phyloP scores from a whole-genome alignment of 2,329 filamentous ascomycete species.

The Mycosphaerella arachidis region DNA sequence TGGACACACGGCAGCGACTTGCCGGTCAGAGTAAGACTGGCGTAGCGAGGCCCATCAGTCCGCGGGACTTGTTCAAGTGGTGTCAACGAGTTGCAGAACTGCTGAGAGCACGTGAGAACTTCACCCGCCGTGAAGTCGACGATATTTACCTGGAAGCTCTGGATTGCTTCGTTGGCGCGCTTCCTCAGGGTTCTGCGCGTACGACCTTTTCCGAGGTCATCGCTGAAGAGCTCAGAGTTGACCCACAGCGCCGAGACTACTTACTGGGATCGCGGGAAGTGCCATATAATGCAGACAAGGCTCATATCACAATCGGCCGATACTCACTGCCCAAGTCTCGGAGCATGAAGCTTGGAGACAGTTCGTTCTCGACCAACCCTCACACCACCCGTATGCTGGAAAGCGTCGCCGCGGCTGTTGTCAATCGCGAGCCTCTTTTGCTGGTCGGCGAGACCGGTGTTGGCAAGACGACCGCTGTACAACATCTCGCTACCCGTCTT shows the following conservation, averaged over 20 bases:
- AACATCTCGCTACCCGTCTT: slow-evolving; percentile 79
- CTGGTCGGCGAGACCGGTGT: slow-evolving; percentile 99
- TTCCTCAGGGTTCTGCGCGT: slow-evolving; percentile 62
- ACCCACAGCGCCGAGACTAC: slow-evolving; percentile 74
- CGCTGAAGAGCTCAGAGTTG: slow-evolving; percentile 81
- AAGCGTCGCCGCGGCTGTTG: slow-evolving; percentile 77
- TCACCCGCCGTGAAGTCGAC: slow-evolving; percentile 66
- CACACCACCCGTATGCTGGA: slow-evolving; percentile 83
- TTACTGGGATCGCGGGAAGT: slow-evolving; percentile 71
- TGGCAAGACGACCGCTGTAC: slow-evolving; percentile 93
- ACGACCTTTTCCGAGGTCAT: slow-evolving; percentile 62
- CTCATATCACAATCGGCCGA: slow-evolving; percentile 28
- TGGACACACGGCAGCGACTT: slow-evolving; percentile 34
- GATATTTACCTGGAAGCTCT: slow-evolving; percentile 90
- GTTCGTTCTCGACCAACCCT: slow-evolving; percentile 80
- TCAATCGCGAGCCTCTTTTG: slow-evolving; percentile 79
- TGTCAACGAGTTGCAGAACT: slow-evolving; percentile 70
- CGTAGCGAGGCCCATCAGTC: slow-evolving; percentile 59
- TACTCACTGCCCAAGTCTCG: slow-evolving; percentile 25
- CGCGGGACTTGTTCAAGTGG: slow-evolving; percentile 86
- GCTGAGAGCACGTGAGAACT: slow-evolving; percentile 57
- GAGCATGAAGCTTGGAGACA: slow-evolving; percentile 30
- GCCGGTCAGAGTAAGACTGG: slow-evolving; percentile 47
- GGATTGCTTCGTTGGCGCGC: slow-evolving; percentile 83
- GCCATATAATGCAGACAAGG: slow-evolving; percentile 50